These are phyloP conservation scores for Penicillium crystallinum DNA, from an alignment of 495 filamentous ascomycete genomes.

Conservation along the genomic window DNA sequence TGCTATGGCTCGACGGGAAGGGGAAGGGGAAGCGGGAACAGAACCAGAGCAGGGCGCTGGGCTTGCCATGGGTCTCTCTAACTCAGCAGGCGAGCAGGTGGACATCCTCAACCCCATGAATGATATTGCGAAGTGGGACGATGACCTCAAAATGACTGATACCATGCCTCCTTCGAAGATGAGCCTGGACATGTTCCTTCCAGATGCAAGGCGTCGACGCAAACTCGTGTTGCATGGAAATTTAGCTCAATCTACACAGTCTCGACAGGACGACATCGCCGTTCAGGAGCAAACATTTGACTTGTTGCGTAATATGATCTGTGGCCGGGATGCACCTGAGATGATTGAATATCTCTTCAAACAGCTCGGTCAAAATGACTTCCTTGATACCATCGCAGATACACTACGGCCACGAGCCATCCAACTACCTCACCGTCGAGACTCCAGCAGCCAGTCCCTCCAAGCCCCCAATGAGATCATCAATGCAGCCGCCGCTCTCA, in stretches of 20 bases:
- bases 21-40: conserved; percentile 35
- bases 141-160: conserved; percentile 61
- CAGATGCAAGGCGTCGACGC: conserved; percentile 37
- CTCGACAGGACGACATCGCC: conserved; percentile 69
- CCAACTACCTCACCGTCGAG: conserved; percentile 35
- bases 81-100: conserved; percentile 61
- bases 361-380: conserved; percentile 64
- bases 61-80: conserved; percentile 55
- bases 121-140: conserved; percentile 53
- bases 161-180: conserved; percentile 38
- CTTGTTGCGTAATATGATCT: conserved; percentile 84
- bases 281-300: conserved; percentile 89
- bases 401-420: conserved; percentile 59
- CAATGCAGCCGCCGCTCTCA: conserved; percentile 63
- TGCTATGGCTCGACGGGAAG: conserved; percentile 25
- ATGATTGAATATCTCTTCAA: conserved; percentile 83
- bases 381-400: conserved; percentile 70
- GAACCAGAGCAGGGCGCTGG: conserved; percentile 32
- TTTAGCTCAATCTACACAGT: conserved; percentile 43
- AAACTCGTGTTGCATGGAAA: conserved; percentile 47
- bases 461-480: conserved; percentile 67
- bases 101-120: conserved; percentile 59
- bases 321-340: conserved; percentile 57
- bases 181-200: conserved; percentile 39
- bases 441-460: conserved; percentile 25